Evolutionary conservation across 148 eudicot species (phyloP).

Genomic region (Chenopodium album): DNA sequence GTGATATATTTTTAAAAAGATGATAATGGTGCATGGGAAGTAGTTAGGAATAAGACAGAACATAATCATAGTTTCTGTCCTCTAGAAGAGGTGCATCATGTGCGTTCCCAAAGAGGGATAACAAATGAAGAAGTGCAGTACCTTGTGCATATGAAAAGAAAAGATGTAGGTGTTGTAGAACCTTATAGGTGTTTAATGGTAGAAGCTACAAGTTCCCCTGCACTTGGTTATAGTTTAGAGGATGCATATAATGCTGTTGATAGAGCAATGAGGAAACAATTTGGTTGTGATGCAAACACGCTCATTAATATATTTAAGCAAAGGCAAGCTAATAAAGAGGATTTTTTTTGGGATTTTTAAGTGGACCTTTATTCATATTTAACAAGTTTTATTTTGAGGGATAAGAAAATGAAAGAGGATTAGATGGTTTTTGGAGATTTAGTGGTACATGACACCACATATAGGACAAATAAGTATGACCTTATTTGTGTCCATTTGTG

Average conservation of each 20-base stretch:
- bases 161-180: background rate
- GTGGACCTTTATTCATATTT: background rate
- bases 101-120: background rate
- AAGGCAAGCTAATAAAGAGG: background rate
- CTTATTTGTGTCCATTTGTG: background rate
- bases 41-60: background rate
- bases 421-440: background rate
- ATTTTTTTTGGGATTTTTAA: constrained; percentile 1
- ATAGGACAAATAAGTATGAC: background rate
- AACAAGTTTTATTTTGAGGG: no score
- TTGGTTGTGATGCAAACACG: background rate
- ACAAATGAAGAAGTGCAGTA: background rate
- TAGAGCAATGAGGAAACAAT: background rate
- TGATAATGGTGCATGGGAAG: background rate
- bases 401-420: no score
- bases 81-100: background rate
- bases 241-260: background rate
- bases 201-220: background rate
- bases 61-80: background rate
- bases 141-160: background rate
- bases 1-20: background rate
- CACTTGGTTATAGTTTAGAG: background rate
- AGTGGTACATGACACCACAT: background rate
- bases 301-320: background rate
- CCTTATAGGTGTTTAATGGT: background rate